Base-by-base conservation (phyloP, 768 basidiomycete species). In the Calocera cornea region DNA sequence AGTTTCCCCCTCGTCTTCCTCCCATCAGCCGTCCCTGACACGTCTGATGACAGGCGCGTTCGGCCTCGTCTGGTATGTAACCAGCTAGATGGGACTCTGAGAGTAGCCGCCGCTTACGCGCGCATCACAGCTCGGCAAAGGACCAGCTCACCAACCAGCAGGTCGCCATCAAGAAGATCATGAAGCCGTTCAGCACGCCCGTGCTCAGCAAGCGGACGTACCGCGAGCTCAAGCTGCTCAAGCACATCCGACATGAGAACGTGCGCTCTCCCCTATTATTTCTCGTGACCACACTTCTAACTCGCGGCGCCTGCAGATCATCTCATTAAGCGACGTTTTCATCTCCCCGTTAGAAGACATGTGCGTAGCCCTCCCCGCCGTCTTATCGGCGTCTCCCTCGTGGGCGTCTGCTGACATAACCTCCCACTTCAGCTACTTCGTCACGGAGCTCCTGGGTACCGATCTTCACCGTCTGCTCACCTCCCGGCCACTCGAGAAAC, bases 141-240 rank as follows among this genome's bases (percentile, higher is more conserved):
- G 91, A 95, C 77, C 95, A 97, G 78, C 85, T 98, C 66, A 95
- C 93, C 10, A 89, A 86, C 44, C 85, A 92, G 54, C 90, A 92
- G 19, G 95, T 95, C 67, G 97, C 97, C 74, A 95, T 99, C 81
- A 99, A 99, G 86, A 98, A 98, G 86, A 99, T 98, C 82, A 98
- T 98, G 95, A 99, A 99, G 78, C 97, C 97, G 7, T 99, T 99
- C 80, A 91, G 89, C 76, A 97, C 97, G 5, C 95, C 97, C 22
- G 97, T 99, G n/a, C 83, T 99, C 72, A 89, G 88, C 78, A 98
- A 98, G 80, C 83, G 97, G 70, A 99, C 97, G 1, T 98, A 98
- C 78, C 85, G 97, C 69, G 97, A 99, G 79, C 84, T 99, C 73
- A 99, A 99, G 79, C 83, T 99, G 44, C 83, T 99, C 75, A 98